These are phyloP conservation scores for Ochetophila trinervis DNA, from an alignment of 306 rosid species.

Conservation along the genomic window DNA sequence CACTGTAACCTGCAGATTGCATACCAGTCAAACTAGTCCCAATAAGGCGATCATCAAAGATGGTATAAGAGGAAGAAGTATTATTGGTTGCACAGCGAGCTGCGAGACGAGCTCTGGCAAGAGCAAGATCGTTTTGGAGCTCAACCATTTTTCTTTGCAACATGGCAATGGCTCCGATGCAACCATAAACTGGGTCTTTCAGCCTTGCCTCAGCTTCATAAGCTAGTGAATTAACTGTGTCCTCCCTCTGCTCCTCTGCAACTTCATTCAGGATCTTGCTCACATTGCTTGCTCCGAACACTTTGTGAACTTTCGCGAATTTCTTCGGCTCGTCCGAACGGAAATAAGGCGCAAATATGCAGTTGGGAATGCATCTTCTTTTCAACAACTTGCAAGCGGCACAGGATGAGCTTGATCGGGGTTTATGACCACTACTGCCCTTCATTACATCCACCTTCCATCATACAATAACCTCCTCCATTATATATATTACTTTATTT, in stretches of 20 bases:
- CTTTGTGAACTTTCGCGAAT: conserved; percentile 89
- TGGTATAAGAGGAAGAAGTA: conserved; percentile 14
- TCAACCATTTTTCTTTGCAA: conserved; percentile 68
- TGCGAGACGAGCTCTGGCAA: conserved; percentile 78
- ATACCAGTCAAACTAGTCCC: conserved; percentile 43
- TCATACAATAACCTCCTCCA: conserved; percentile 7
- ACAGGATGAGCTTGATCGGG: conserved; percentile 85
- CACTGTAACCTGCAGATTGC: conserved; percentile 34
- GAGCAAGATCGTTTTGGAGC: conserved; percentile 74
- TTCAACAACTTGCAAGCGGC: conserved; percentile 90
- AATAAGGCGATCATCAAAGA: conserved; percentile 28
- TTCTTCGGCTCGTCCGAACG: conserved; percentile 73
- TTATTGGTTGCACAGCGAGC: conserved; percentile 36
- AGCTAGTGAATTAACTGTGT: conserved; percentile 78
- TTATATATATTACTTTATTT: not conserved
- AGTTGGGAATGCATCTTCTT: conserved; percentile 69
- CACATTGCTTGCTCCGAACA: conserved; percentile 94
- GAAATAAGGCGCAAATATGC: conserved; percentile 88
- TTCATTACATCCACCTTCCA: conserved; percentile 7
- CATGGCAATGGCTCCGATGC: conserved; percentile 84
- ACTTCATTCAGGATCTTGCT: conserved; percentile 86
- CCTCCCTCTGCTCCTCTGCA: conserved; percentile 76
- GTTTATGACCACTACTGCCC: conserved; percentile 56
- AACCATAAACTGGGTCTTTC: conserved; percentile 82
- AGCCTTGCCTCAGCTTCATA: conserved; percentile 89